Conservation (phyloP, 768 basidiomycete genomes). For the Kwoniella sp. region DNA sequence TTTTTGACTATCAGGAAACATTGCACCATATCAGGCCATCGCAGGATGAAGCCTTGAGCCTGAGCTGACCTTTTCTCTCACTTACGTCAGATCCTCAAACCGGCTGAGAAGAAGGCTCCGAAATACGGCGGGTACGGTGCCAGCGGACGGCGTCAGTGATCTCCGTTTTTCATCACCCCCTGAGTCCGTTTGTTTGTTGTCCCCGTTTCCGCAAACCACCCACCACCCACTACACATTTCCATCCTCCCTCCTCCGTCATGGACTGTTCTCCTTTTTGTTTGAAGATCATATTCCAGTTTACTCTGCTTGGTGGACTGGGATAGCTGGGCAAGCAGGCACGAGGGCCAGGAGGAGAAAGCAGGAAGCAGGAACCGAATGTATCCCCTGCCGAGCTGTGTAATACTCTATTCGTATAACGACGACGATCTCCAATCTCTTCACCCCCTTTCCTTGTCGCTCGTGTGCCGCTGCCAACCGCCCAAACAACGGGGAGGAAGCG, state of each 20-base stretch:
- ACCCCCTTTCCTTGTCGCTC: not conserved
- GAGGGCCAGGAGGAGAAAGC: not conserved
- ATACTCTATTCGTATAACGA: constrained; percentile 1
- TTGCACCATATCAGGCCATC: too few relatives aligned
- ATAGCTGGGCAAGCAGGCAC: not conserved
- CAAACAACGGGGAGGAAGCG: not conserved
- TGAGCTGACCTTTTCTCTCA: not conserved
- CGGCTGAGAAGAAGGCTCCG: constrained; percentile 91
- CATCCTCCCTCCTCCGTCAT: not conserved
- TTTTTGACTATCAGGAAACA: too few relatives aligned
- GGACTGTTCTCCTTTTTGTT: not conserved
- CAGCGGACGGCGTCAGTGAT: constrained; percentile 58
- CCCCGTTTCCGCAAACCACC: constrained; percentile 1
- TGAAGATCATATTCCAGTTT: not conserved
- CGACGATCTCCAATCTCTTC: not conserved
- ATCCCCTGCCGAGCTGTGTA: not conserved
- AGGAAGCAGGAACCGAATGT: not conserved
- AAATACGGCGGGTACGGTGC: constrained; percentile 61
- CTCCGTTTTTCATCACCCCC: constrained; percentile 20
- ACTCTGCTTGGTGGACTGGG: too few relatives aligned
- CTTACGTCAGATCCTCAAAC: constrained; percentile 88
- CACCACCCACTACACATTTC: constrained; percentile 7
- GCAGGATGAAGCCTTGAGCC: not conserved
- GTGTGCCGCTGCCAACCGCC: not conserved
- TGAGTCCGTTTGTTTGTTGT: constrained; percentile 70